phyloP scores from a whole-genome alignment of 2,329 filamentous ascomycete species.

The Blumeria graminis region DNA sequence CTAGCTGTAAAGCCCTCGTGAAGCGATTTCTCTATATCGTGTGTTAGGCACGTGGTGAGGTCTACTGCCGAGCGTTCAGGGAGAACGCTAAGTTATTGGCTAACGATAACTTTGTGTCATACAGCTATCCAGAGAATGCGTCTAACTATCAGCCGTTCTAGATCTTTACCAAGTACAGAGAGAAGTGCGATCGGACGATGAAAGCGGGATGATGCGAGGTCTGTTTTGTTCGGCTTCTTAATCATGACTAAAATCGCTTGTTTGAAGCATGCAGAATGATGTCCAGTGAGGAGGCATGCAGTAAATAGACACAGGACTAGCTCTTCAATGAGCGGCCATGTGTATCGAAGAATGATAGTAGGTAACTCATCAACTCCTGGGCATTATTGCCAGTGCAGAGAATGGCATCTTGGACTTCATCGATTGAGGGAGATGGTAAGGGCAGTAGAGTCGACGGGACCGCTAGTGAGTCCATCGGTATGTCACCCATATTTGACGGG shows the following conservation, averaged over 20 bases:
- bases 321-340: not conserved
- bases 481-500: not conserved
- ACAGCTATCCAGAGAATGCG: not conserved
- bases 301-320: not conserved
- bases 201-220: not conserved
- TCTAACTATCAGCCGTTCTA: not conserved
- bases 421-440: not conserved
- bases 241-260: not conserved
- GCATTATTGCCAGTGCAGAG: not conserved
- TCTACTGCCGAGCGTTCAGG: not conserved
- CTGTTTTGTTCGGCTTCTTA: not conserved
- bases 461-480: not conserved
- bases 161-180: not conserved
- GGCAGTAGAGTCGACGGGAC: not conserved
- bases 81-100: not conserved
- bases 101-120: not conserved
- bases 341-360: not conserved
- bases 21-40: not conserved
- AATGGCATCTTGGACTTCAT: not conserved
- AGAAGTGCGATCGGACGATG: not conserved
- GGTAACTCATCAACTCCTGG: not conserved
- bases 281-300: not conserved
- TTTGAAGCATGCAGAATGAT: not conserved
- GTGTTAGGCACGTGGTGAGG: not conserved
- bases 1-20: not conserved